Evolutionary conservation across 495 filamentous ascomycete genomes (phyloP).

Genomic region (Pseudomonodictys pantanalensis): DNA sequence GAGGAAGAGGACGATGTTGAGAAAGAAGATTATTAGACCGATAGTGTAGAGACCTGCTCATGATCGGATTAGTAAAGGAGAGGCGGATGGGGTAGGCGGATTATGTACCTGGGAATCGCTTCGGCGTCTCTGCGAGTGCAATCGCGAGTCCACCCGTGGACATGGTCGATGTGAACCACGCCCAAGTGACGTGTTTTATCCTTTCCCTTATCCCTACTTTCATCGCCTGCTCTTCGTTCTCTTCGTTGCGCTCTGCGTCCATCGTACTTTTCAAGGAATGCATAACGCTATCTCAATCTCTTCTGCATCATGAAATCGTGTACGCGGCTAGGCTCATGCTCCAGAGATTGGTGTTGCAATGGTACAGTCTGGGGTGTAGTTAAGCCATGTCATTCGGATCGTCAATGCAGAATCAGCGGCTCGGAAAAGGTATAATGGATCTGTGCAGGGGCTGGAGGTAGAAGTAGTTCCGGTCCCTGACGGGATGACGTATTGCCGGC

Average conservation of each 20-base stretch:
- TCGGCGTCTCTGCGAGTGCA: conserved; percentile 56
- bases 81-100: background rate
- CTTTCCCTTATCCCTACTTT: conserved; percentile 44
- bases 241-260: background rate
- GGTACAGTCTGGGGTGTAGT: too few relatives aligned
- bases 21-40: conserved; percentile 58
- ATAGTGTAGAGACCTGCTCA: conserved; percentile 52
- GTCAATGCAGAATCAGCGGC: too few relatives aligned
- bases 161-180: conserved; percentile 70
- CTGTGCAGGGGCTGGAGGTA: too few relatives aligned
- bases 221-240: background rate
- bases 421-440: too few relatives aligned
- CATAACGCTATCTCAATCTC: too few relatives aligned
- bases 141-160: conserved; percentile 63
- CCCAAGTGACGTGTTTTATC: conserved; percentile 67
- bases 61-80: background rate
- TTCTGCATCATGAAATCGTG: too few relatives aligned
- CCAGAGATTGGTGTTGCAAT: too few relatives aligned
- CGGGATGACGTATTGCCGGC: too few relatives aligned
- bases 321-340: too few relatives aligned
- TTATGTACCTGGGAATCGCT: conserved; percentile 48
- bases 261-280: too few relatives aligned
- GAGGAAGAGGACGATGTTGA: conserved; percentile 60
- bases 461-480: too few relatives aligned
- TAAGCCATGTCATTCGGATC: too few relatives aligned